Evolutionary conservation across 2,329 filamentous ascomycete genomes (phyloP), one percentile per base, ranked within the genome.

Genomic region (Peltaster fructicola): DNA sequence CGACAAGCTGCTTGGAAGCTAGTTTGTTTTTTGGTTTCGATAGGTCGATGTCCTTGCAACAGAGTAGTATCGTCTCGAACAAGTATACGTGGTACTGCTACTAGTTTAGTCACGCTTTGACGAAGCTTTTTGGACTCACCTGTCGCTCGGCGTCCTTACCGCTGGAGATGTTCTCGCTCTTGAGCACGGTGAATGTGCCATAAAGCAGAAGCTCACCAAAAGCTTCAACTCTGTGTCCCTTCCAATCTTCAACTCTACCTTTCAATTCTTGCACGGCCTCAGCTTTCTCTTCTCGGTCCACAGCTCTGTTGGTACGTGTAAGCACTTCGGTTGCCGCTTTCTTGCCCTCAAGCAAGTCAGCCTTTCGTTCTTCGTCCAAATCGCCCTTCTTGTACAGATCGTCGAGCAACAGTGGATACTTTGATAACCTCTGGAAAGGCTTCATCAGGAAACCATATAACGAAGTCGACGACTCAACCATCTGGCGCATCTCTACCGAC

Each of bases 361-460:
- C 56, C 45, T 74, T 76, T 22, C 72, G 63, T 11, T 68, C 63
- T 14, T 73, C 69, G 37, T 82, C 68, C 6, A 81, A 50, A 37
- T 68, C 75, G 14, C 71, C 77, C 52, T 90, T 90, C 49, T 92
- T 90, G 33, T 74, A 63, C 28, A 98, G 55, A 53, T 93, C 80
- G 57, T 78, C 80, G 18, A 98, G 63, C 29, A 98, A 61, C 7
- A 98, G 57, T 4, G 88, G 88, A 45, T 95, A 98, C 52, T 93
- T 93, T 24, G 85, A 80, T 30, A 98, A 57, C 39, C 88, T 69
- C 52, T 98, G 88, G 63, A 98, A 93, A 1, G 88, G 88, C 48
- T 98, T 98, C 24, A 98, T 63, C 15, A 98, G 59, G 46, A 98
- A 98, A 3, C 82, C 82, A 39, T 88, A 82, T 9, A 95, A 58